Conservation (phyloP, 768 basidiomycete genomes). For the Amanita polypyramis region DNA sequence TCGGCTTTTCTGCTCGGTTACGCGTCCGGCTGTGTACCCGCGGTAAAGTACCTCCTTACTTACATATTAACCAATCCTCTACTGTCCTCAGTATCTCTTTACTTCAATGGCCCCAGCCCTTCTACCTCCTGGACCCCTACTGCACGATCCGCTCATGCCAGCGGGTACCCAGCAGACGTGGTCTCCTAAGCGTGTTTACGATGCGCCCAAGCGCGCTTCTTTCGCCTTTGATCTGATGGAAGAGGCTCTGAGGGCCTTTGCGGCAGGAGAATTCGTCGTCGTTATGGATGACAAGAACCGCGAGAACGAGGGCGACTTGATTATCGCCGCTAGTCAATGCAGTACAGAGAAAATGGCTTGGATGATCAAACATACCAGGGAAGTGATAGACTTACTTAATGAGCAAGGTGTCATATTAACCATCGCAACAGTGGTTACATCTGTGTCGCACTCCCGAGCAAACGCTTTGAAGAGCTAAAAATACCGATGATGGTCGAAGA, state of each 20-base stretch:
- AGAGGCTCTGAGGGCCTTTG: conserved; percentile 68
- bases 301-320: conserved; percentile 97
- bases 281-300: conserved; percentile 96
- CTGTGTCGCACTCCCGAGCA: conserved; percentile 73
- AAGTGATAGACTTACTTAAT: conserved; percentile 14
- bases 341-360: conserved; percentile 98
- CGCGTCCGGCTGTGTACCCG: not conserved
- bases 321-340: conserved; percentile 74
- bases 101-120: conserved; percentile 22
- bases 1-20: conserved; percentile 13
- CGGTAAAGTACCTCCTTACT: not conserved
- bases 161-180: conserved; percentile 14
- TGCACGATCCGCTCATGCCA: not conserved
- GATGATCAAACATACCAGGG: conserved; percentile 97
- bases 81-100: not conserved
- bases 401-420: not conserved
- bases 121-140: not conserved
- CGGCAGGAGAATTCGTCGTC: conserved; percentile 80
- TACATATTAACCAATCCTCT: not conserved
- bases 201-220: conserved; percentile 20
- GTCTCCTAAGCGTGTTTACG: conserved; percentile 23
- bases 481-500: conserved; percentile 91
- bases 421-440: conserved; percentile 69
- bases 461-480: conserved; percentile 65
- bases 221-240: conserved; percentile 77